Base-by-base conservation (phyloP, 495 filamentous ascomycete genomes). In the Annulohypoxylon maeteangense region DNA sequence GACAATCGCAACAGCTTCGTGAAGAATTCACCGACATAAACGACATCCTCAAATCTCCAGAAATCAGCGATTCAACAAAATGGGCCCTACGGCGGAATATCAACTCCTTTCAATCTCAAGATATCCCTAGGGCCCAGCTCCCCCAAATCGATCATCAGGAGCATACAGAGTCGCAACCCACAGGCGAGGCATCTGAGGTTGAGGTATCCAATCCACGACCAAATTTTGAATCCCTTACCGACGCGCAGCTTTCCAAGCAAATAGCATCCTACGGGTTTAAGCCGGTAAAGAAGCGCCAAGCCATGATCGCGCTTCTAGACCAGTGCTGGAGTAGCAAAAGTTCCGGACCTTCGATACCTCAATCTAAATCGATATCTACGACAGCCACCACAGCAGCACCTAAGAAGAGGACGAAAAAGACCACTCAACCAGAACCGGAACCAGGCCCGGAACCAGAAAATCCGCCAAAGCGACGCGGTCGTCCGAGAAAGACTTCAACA, bases 201-300 rank as follows among this genome's bases (percentile, higher is more conserved):
- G 54, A 74, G 72, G 25, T 45, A 60, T 57, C 86, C 82, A 83
- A 71, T 0, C 50, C 75, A 1, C 74, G 65, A 4, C 92, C 92
- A 18, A 87, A 89, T 50, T 95, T 86, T 62, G 82, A 84, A 65
- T 82, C 87, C 2, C 90, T 87, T 61, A 90, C 88, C 14, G 90
- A 91, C 64, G 78, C 83, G 12, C 84, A 91, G 57, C 79, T 96
- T 42, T 81, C 87, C 5, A 87, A 84, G 55, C 86, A 90, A 68
- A 76, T 95, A 38, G 72, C 84, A 3, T 81, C 83, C 0, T 93
- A 89, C 72, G 90, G 90, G 0, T 93, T 95, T 80, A 96, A 95
- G 75, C 81, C 90, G 0, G 81, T 94, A 0, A 93, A 88, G 74
- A 88, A 82, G 57, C 86, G 92, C 16, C 81, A 86, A 58, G 86